A percentile compares a stretch with the other conserved stretches of the same genome.
Conservation (phyloP, 1,139 yeast genomes). For the Ogataea hybrid region DNA sequence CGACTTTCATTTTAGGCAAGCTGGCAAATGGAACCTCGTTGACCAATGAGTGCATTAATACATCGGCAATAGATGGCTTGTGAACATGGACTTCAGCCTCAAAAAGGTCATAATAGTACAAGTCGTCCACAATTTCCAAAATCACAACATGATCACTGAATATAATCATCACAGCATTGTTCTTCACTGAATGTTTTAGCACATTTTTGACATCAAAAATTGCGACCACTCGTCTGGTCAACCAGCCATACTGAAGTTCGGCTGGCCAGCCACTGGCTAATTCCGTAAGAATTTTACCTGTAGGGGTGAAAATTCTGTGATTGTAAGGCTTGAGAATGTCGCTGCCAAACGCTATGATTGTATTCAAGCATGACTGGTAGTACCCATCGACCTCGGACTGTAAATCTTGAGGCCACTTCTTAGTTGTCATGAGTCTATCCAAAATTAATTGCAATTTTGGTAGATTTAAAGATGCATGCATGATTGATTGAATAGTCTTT, state of each 20-base stretch:
- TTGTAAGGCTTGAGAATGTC: slow-evolving; percentile 46
- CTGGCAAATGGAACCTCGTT: too few species aligned
- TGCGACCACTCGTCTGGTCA: slow-evolving; percentile 79
- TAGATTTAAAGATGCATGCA: slow-evolving; percentile 70
- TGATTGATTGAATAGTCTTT: slow-evolving; percentile 62
- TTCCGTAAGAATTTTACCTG: slow-evolving; percentile 84
- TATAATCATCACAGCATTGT: slow-evolving; percentile 60
- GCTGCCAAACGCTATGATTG: slow-evolving; percentile 81
- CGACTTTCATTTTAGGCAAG: too few species aligned
- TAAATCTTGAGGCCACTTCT: slow-evolving; percentile 38
- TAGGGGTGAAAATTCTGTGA: slow-evolving; percentile 80
- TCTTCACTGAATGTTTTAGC: slow-evolving; percentile 34
- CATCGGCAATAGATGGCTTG: too few species aligned
- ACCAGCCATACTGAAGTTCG: slow-evolving; percentile 86
- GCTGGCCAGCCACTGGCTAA: slow-evolving; percentile 85
- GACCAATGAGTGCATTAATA: too few species aligned
- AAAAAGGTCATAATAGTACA: too few species aligned
- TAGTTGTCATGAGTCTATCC: slow-evolving; percentile 49
- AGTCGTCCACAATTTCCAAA: too few species aligned
- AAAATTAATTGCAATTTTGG: slow-evolving; percentile 68
- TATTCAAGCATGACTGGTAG: slow-evolving; percentile 54
- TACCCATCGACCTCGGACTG: slow-evolving; percentile 37
- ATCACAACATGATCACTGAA: slow-evolving; percentile 79
- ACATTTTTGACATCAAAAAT: slow-evolving; percentile 61
- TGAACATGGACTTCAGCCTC: too few species aligned